Base-by-base conservation (phyloP, 108 stramenopile genomes). In the Aurantiochytrium sp. region DNA sequence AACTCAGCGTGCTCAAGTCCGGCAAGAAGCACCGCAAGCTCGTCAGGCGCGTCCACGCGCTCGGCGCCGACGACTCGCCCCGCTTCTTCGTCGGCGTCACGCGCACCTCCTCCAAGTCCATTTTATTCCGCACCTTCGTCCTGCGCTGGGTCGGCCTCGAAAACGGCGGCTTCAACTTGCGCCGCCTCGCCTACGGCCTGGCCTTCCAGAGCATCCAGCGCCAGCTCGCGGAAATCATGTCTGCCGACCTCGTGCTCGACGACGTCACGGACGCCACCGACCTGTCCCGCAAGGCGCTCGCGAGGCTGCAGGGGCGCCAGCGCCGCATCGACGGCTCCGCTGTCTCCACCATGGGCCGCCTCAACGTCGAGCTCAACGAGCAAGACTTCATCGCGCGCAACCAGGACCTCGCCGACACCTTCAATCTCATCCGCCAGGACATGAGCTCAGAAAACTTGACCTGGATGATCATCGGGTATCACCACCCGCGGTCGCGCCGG, bases 71-170 rank as follows among this genome's bases (percentile, higher is more conserved):
- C 8, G 64, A 69, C 64, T 53, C 76, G 12, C 76, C 76, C 2
- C 76, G 76, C 76, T 83, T 83, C 51, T 83, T 83, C 51, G 51
- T 83, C 51, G 76, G 76, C n/a, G 51, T 83, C 19, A 53, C 51
- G 45, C 45, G 49, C 23, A 47, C 12, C 21, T 16, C 64, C n/a
- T 4, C 45, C 25, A 83, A 83, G 51, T n/a, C 76, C 6, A 53
- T 0, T 18, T 4, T 25, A 2, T 53, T 25, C 4, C 12, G 12
- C 51, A 53, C 76, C 19, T 83, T 83, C 49, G 76, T 53, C n/a
- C 49, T 53, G 8, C 76, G 51, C 45, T 83, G 45, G 49, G 25
- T 42, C 42, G 64, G 64, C 64, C 10, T 28, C 42, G 42, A 42
- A 2, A 12, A 47, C n/a, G 76, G 76, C 45, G 16, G 49, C 45